These are phyloP conservation scores for Microdochium paspali DNA, from an alignment of 2,329 filamentous ascomycete species.

Conservation along the genomic window DNA sequence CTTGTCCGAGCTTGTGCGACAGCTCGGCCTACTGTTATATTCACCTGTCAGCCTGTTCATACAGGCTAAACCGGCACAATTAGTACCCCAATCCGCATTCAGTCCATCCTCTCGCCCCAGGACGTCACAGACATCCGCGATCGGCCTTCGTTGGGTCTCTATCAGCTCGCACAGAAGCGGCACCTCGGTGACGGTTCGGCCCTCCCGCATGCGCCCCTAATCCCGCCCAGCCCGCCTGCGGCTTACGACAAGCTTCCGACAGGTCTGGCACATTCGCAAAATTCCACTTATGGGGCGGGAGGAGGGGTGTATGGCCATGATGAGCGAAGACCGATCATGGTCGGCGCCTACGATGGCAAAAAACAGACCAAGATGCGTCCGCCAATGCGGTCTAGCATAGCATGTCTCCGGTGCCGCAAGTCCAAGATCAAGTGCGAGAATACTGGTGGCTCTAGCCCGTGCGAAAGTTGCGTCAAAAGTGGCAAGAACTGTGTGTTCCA, in stretches of 20 bases:
- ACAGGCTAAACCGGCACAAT: constrained; percentile 36
- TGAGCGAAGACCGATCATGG: constrained; percentile 23
- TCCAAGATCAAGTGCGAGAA: constrained; percentile 88
- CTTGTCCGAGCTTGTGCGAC: too few relatives aligned
- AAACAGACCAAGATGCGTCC: constrained; percentile 33
- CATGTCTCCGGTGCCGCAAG: constrained; percentile 64
- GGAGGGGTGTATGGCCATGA: constrained; percentile 15
- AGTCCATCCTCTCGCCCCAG: constrained; percentile 39
- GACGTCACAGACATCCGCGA: constrained; percentile 30
- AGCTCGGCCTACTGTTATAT: constrained; percentile 1
- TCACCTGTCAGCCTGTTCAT: constrained; percentile 19
- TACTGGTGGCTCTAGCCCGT: constrained; percentile 59
- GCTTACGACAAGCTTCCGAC: constrained; percentile 14
- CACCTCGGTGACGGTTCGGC: constrained; percentile 25
- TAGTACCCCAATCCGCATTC: constrained; percentile 39
- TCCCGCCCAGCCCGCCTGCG: constrained; percentile 15
- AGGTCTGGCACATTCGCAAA: constrained; percentile 12
- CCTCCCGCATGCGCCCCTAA: constrained; percentile 16
- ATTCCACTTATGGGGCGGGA: constrained; percentile 10
- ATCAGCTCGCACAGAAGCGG: constrained; percentile 24
- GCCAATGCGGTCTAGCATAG: constrained; percentile 69
- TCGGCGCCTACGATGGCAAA: constrained; percentile 24
- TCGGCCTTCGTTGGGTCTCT: constrained; percentile 16
- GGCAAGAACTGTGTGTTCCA: constrained; percentile 55
- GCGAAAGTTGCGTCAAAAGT: constrained; percentile 64